phyloP scores from a whole-genome alignment of 257 asterid species.

The Knoxia roxburghii region DNA sequence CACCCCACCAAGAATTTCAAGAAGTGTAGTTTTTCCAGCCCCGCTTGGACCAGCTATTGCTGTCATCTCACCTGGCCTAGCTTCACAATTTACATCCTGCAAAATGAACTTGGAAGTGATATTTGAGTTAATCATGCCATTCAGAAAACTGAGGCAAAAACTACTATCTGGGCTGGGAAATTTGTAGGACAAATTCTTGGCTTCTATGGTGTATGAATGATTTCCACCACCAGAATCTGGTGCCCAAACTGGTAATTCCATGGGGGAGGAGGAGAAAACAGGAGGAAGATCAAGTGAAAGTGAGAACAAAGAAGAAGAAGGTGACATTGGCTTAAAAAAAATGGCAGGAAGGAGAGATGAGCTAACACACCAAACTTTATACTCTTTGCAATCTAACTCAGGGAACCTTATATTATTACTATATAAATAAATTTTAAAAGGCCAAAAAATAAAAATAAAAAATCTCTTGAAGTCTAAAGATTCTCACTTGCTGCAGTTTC shows the following conservation, averaged over 20 bases:
- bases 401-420: neutral
- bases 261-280: conserved; percentile 21
- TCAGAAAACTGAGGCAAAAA: conserved; percentile 19
- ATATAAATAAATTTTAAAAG: neutral
- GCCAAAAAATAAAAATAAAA: conserved; percentile 4
- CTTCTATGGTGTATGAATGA: conserved; percentile 36
- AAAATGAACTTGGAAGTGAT: conserved; percentile 37
- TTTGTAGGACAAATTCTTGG: conserved; percentile 52
- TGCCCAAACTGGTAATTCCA: conserved; percentile 54
- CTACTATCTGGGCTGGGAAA: conserved; percentile 20
- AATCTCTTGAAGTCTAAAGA: conserved; percentile 25
- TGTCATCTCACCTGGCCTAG: conserved; percentile 63
- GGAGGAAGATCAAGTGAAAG: conserved; percentile 10
- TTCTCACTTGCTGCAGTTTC: conserved; percentile 24
- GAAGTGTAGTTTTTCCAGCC: conserved; percentile 77
- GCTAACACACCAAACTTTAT: conserved; percentile 61
- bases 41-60: conserved; percentile 96
- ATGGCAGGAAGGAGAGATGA: conserved; percentile 41
- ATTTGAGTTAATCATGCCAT: conserved; percentile 20
- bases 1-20: conserved; percentile 69
- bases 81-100: conserved; percentile 56
- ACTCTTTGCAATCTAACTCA: neutral
- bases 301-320: conserved; percentile 15
- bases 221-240: conserved; percentile 27
- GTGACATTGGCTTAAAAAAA: conserved; percentile 6